Conservation (phyloP, 257 asterid genomes). For the Thymus quinquecostatus region DNA sequence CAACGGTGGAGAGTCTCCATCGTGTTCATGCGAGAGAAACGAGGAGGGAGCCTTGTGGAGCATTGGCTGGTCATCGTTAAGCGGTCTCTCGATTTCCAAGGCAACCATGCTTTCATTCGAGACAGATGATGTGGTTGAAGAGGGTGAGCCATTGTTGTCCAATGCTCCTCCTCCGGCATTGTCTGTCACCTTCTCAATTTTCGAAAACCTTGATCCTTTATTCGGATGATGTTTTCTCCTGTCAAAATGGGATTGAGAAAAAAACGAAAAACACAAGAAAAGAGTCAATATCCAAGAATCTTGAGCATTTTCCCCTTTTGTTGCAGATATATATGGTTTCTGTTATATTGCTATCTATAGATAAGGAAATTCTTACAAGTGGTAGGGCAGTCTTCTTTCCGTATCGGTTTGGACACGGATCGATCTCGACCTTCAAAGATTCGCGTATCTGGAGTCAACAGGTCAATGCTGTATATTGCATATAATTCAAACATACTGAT, state of each 20-base stretch:
- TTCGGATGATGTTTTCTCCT: background rate
- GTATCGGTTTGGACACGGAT: constrained; percentile 25
- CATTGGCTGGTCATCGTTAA: constrained; percentile 25
- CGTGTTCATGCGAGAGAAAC: constrained; percentile 46
- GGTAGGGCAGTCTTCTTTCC: constrained; percentile 40
- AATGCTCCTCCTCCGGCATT: constrained; percentile 57
- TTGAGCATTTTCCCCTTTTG: constrained; percentile 22
- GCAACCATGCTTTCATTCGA: constrained; percentile 34
- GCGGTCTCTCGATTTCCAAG: constrained; percentile 56
- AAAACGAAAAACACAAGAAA: no score
- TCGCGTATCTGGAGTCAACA: background rate
- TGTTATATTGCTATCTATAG: constrained; percentile 37
- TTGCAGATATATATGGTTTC: constrained; percentile 27
- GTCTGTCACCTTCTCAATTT: constrained; percentile 54
- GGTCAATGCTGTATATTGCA: background rate
- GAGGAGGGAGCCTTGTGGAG: constrained; percentile 87
- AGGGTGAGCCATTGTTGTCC: constrained; percentile 67
- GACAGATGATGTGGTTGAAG: constrained; percentile 33
- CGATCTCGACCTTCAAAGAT: constrained; percentile 21
- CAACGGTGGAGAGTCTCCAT: constrained; percentile 65
- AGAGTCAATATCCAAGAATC: background rate
- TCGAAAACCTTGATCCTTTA: constrained; percentile 28
- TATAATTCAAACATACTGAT: background rate
- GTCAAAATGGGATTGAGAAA: background rate
- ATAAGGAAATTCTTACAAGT: constrained; percentile 50